Evolutionary conservation across 306 rosid genomes (phyloP).

Genomic region (Hippophae tibetana): DNA sequence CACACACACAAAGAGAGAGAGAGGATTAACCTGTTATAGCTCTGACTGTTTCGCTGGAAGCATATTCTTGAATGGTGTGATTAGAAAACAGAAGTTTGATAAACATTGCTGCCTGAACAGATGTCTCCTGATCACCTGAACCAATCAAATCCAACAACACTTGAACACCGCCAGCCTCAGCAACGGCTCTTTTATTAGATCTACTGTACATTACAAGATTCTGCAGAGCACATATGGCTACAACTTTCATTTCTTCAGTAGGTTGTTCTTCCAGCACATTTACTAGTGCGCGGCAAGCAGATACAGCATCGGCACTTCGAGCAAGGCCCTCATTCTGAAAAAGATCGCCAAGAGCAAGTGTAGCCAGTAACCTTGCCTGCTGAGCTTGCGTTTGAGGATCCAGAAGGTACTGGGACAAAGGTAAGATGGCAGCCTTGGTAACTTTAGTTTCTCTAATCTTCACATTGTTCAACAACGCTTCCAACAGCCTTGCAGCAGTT

Average conservation of each 20-base stretch:
- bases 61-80: conserved; percentile 95
- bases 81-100: conserved; percentile 91
- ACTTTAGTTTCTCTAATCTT: conserved; percentile 93
- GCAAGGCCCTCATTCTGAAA: conserved; percentile 95
- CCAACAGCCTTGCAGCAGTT: conserved; percentile 89
- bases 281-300: conserved; percentile 96
- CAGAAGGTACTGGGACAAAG: conserved; percentile 92
- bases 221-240: conserved; percentile 94
- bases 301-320: conserved; percentile 87
- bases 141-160: conserved; percentile 93
- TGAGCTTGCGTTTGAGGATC: conserved; percentile 99
- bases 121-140: conserved; percentile 87
- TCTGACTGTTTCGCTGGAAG: conserved; percentile 97
- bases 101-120: conserved; percentile 97
- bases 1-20: conserved; percentile 10
- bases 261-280: conserved; percentile 99
- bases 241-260: conserved; percentile 98
- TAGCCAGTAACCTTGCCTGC: conserved; percentile 91
- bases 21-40: conserved; percentile 76
- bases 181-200: conserved; percentile 93
- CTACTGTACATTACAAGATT: conserved; percentile 98
- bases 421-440: conserved; percentile 76
- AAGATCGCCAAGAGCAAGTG: conserved; percentile 94
- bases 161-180: conserved; percentile 99
- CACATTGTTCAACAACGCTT: conserved; percentile 84